A percentile compares a stretch with the other conserved stretches of the same genome.
phyloP scores from a whole-genome alignment of 2,329 filamentous ascomycete genomes.

The Arthroderma sp. region DNA sequence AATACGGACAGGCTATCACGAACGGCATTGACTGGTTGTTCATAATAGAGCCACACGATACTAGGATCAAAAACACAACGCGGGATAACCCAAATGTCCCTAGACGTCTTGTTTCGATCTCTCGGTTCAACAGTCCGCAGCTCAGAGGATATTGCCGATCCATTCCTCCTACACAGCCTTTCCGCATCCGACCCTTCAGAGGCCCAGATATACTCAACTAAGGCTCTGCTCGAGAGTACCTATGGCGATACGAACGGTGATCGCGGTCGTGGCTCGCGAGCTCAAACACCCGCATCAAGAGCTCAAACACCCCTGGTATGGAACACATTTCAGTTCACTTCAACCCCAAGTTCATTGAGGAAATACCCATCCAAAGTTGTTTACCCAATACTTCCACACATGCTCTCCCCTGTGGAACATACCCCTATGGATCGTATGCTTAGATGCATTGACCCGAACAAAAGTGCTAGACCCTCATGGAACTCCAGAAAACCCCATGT shows the following conservation, averaged over 20 bases:
- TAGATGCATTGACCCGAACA: too few relatives aligned
- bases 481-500: constrained; percentile 1
- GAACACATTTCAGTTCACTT: constrained; percentile 21
- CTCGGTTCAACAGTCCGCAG: constrained; percentile 61
- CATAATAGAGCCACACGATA: constrained; percentile 74
- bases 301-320: constrained; percentile 33
- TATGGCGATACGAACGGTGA: constrained; percentile 52
- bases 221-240: constrained; percentile 63
- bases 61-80: constrained; percentile 76
- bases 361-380: not conserved
- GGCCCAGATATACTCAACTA: constrained; percentile 59
- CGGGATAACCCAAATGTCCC: constrained; percentile 78
- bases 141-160: constrained; percentile 36
- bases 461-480: constrained; percentile 1
- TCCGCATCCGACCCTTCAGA: constrained; percentile 69
- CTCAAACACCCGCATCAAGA: constrained; percentile 47
- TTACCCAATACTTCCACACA: too few relatives aligned
- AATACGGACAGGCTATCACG: not conserved
- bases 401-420: too few relatives aligned
- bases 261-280: constrained; percentile 49
- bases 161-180: constrained; percentile 58
- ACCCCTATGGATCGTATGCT: too few relatives aligned
- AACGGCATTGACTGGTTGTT: not conserved
- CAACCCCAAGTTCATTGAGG: constrained; percentile 2
- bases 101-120: constrained; percentile 80